A percentile compares a stretch with the other conserved stretches of the same genome.
Conservation (phyloP, 1,284 basidiomycete genomes). For the Boletellus deceptivus region DNA sequence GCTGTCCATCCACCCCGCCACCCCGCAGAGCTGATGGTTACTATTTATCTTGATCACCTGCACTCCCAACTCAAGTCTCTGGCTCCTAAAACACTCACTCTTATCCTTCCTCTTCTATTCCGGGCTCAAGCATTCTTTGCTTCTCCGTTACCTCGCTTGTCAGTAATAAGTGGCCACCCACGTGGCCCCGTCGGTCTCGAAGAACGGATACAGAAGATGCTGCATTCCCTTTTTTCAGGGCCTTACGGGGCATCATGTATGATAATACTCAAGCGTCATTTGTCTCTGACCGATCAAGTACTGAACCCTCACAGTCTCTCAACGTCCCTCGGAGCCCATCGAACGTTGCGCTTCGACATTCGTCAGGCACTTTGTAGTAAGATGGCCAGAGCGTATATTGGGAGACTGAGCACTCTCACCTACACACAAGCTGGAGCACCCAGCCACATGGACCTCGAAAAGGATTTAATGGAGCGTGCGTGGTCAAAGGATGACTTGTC, state of each 20-base stretch:
- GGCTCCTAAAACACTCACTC: slow-evolving; percentile 48
- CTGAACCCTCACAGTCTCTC: slow-evolving; percentile 26
- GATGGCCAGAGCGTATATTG: slow-evolving; percentile 63
- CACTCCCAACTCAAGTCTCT: slow-evolving; percentile 56
- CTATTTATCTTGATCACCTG: slow-evolving; percentile 64
- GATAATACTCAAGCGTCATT: slow-evolving; percentile 52
- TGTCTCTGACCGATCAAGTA: slow-evolving; percentile 34
- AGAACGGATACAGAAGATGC: slow-evolving; percentile 52
- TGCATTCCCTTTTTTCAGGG: slow-evolving; percentile 58
- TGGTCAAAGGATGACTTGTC: slow-evolving; percentile 63
- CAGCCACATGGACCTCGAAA: slow-evolving; percentile 54
- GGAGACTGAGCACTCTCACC: slow-evolving; percentile 46
- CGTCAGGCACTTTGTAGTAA: slow-evolving; percentile 57
- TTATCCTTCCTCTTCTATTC: slow-evolving; percentile 69
- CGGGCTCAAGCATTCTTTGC: slow-evolving; percentile 62
- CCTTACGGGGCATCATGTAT: slow-evolving; percentile 64
- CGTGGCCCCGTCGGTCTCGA: slow-evolving; percentile 46
- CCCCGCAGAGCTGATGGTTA: slow-evolving; percentile 58
- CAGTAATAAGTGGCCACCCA: slow-evolving; percentile 40
- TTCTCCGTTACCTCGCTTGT: slow-evolving; percentile 62
- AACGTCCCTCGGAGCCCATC: slow-evolving; percentile 58
- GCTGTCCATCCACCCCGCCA: slow-evolving; percentile 35
- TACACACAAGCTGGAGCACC: slow-evolving; percentile 62
- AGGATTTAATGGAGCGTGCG: slow-evolving; percentile 63
- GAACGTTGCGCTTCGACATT: slow-evolving; percentile 63